phyloP scores from a whole-genome alignment of 768 basidiomycete genomes.

The Hygrophorus pudorinus region DNA sequence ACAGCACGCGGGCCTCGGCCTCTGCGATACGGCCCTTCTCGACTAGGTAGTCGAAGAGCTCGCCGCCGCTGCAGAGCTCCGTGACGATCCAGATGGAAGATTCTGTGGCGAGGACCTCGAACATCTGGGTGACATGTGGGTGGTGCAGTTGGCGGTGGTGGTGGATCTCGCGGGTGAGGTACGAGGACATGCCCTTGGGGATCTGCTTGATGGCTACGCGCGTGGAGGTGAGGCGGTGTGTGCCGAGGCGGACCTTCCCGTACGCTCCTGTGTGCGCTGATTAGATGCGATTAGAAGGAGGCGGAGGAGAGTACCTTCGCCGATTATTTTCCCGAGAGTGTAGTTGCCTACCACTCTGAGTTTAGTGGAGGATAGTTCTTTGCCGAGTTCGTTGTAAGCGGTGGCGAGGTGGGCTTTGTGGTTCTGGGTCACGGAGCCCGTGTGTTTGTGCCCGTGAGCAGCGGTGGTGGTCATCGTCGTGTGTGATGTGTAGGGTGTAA shows the following conservation, averaged over 20 bases:
- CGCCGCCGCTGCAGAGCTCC: constrained; percentile 93
- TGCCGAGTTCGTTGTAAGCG: constrained; percentile 96
- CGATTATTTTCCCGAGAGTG: constrained; percentile 87
- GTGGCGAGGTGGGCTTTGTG: constrained; percentile 84
- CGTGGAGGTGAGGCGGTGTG: constrained; percentile 83
- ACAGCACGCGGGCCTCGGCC: constrained; percentile 76
- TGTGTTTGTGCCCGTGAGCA: constrained; percentile 47
- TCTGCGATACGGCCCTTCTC: constrained; percentile 87
- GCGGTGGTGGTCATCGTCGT: constrained; percentile 40
- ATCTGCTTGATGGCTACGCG: constrained; percentile 98
- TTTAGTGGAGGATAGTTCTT: constrained; percentile 86
- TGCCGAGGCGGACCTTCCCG: constrained; percentile 91
- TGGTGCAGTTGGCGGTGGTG: constrained; percentile 97
- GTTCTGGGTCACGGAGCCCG: constrained; percentile 58
- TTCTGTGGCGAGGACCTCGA: constrained; percentile 97
- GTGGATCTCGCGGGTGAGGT: constrained; percentile 94
- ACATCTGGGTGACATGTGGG: constrained; percentile 90
- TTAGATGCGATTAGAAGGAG: constrained; percentile 4
- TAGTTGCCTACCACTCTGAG: constrained; percentile 92
- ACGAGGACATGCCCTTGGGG: constrained; percentile 84
- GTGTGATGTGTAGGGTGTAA: constrained; percentile 24
- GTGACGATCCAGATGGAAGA: constrained; percentile 93
- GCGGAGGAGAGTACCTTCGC: constrained; percentile 63
- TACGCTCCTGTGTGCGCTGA: constrained; percentile 59
- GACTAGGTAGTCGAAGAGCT: constrained; percentile 95